These are phyloP conservation scores for Candida cerambycidarum DNA, from an alignment of 805 yeast genomes.

Conservation along the genomic window DNA sequence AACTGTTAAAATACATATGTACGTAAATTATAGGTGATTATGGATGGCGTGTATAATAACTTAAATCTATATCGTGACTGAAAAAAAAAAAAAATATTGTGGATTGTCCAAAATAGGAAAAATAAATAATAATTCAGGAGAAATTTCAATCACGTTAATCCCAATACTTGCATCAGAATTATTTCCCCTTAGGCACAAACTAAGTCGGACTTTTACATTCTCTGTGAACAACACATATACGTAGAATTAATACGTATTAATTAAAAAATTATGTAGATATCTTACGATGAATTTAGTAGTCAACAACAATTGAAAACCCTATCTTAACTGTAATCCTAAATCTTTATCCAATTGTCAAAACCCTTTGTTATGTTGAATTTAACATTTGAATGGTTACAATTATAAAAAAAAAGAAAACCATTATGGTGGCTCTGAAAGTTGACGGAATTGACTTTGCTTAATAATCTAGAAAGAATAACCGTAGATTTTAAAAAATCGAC, in stretches of 20 bases:
- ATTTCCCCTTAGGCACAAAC: slow-evolving; percentile 2
- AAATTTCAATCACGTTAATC: not conserved
- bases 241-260: not conserved
- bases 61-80: not conserved
- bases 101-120: slow-evolving; percentile 5
- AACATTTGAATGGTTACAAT: not conserved
- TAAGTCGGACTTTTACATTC: not conserved
- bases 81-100: not conserved
- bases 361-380: not conserved
- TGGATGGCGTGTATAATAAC: not conserved
- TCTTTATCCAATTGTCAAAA: not conserved
- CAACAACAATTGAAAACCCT: not conserved
- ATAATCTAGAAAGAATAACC: not conserved
- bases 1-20: not conserved
- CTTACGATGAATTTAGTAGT: not conserved
- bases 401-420: not conserved
- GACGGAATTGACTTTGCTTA: slow-evolving; percentile 5
- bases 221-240: not conserved
- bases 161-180: slow-evolving; percentile 1
- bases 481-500: slow-evolving; percentile 2
- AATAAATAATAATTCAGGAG: slow-evolving; percentile 14
- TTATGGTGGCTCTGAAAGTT: not conserved
- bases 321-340: not conserved
- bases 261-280: too few relatives aligned
- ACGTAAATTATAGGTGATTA: not conserved